A percentile compares a stretch with the other conserved stretches of the same genome.
These are phyloP conservation scores for Diplodia mutila DNA, from an alignment of 2,329 filamentous ascomycete genomes.

Conservation along the genomic window DNA sequence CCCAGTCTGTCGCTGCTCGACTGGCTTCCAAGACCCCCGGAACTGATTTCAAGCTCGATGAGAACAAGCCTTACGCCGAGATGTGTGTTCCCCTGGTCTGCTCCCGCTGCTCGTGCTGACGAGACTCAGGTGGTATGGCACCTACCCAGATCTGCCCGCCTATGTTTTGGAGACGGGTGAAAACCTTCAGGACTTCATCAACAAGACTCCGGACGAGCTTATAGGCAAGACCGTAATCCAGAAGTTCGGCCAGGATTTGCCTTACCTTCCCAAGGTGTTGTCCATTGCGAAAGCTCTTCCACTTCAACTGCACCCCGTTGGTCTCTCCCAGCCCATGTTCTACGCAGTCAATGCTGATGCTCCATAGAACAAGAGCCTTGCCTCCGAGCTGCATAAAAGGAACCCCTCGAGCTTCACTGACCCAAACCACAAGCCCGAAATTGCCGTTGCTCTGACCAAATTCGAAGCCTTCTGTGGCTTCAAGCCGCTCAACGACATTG, in stretches of 20 bases:
- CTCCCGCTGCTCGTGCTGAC: not conserved
- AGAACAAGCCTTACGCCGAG: conserved; percentile 66
- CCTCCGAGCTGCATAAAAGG: conserved; percentile 64
- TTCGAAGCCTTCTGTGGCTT: conserved; percentile 80
- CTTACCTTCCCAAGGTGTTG: conserved; percentile 75
- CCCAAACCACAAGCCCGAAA: conserved; percentile 79
- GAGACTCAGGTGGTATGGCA: conserved; percentile 66
- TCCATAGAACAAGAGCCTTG: conserved; percentile 63
- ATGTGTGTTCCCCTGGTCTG: conserved; percentile 41
- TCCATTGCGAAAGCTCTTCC: conserved; percentile 77
- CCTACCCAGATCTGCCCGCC: conserved; percentile 68
- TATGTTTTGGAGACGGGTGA: conserved; percentile 66
- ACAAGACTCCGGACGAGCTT: conserved; percentile 63
- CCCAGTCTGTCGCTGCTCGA: conserved; percentile 66
- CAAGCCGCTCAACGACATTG: conserved; percentile 66
- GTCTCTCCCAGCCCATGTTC: conserved; percentile 1
- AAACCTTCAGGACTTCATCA: conserved; percentile 66
- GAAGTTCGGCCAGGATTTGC: conserved; percentile 67
- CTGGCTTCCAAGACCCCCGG: conserved; percentile 68
- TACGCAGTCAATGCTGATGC: conserved; percentile 15
- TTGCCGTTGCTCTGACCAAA: conserved; percentile 69
- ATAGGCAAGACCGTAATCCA: conserved; percentile 65
- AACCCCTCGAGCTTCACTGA: conserved; percentile 71
- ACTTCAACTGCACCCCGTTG: conserved; percentile 70
- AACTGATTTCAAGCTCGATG: conserved; percentile 65